Percentiles rank a stretch among this genome's conserved stretches.
Conservation (phyloP, 2,329 filamentous ascomycete species). For the Xylaria multiplex region DNA sequence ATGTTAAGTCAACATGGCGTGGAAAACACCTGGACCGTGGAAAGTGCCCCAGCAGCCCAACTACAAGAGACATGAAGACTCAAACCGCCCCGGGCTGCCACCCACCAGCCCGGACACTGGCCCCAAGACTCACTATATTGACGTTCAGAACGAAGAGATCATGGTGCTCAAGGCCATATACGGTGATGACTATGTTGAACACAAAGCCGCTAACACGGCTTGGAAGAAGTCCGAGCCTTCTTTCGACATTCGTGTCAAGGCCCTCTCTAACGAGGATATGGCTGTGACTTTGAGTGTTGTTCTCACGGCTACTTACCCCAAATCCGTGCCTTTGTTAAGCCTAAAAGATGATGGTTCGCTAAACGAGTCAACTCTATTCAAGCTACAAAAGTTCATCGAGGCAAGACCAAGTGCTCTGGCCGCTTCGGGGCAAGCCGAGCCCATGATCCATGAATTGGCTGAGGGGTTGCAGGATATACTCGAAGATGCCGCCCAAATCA, state of each 20-base stretch:
- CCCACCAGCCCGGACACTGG: constrained; percentile 54
- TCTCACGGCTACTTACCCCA: constrained; percentile 91
- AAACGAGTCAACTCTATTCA: constrained; percentile 75
- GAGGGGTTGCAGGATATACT: constrained; percentile 78
- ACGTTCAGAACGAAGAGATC: constrained; percentile 88
- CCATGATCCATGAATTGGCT: constrained; percentile 73
- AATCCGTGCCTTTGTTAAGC: constrained; percentile 77
- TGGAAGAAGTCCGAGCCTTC: constrained; percentile 92
- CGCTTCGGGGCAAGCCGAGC: constrained; percentile 61
- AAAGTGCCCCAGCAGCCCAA: constrained; percentile 58
- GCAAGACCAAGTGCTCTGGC: constrained; percentile 65
- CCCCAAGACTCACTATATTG: constrained; percentile 74
- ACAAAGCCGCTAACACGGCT: constrained; percentile 75
- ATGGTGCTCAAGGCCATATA: constrained; percentile 89
- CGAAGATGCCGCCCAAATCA: constrained; percentile 84
- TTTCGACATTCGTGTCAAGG: constrained; percentile 82
- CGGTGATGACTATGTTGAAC: constrained; percentile 83
- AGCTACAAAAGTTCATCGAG: constrained; percentile 72
- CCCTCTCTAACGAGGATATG: constrained; percentile 77
- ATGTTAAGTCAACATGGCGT: constrained; percentile 58
- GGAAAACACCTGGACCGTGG: constrained; percentile 59
- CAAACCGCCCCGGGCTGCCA: constrained; percentile 64
- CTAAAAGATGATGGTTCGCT: constrained; percentile 73
- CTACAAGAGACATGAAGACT: constrained; percentile 56
- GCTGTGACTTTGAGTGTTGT: constrained; percentile 78